Base-by-base conservation (phyloP, 164 flowering plant species). In the Magnolia kwangsiensis region DNA sequence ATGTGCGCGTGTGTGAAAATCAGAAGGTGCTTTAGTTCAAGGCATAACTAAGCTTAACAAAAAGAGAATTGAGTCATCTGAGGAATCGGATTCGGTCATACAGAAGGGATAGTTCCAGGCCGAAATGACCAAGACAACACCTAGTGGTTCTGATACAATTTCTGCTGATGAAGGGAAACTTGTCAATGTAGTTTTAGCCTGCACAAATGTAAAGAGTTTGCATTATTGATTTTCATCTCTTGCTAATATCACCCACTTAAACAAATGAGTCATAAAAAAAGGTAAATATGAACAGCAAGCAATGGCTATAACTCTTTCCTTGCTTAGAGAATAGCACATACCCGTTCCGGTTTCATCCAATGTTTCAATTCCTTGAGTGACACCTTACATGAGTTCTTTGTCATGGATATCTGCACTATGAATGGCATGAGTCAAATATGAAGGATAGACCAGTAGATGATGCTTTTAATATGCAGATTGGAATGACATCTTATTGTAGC, bases 51-150 rank as follows among this genome's bases (percentile, higher is more conserved):
- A 37, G 45, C 45, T 37, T 37, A 37, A 37, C 45, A 37, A 5
- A 4, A 4, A 37, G 45, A 37, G 7, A 37, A 37, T 5, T 37
- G 6, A 37, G 45, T 37, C 45, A 37, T 37, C 7, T 37, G 7
- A 37, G 50, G 10, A 29, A 29, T 70, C 24, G 58, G 23, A n/a
- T 72, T 72, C 8, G 27, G 6, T 85, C 92, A 68, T 87, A 91
- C 96, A 78, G 73, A 91, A 74, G 66, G 96, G 96, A 79, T 84
- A 91, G 81, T 91, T 91, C 93, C 96, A 91, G 13, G 96, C 74
- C 51, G 96, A 89, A 74, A 91, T 88, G 75, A 91, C 72, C 75
- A 90, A 74, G 29, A 89, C 88, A 65, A 89, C 87, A 21, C 96
- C 96, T 31, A 91, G 79, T 24, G 96, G 96, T 81, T 91, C 96